Evolutionary conservation across 805 yeast species (phyloP), one percentile per base, ranked within the genome.

Genomic region (Starmerella floricola): DNA sequence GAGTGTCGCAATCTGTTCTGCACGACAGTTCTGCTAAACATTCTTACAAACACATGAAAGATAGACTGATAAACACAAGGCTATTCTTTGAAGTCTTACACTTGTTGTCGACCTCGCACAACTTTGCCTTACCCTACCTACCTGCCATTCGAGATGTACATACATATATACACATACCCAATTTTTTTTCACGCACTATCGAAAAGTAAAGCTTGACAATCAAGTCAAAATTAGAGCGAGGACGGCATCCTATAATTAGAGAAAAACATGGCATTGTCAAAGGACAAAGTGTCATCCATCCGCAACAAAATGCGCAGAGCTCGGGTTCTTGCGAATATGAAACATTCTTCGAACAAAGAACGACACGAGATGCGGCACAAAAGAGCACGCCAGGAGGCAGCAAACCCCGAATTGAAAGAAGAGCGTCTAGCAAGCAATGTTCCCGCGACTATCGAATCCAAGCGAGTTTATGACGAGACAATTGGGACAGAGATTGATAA

Each of bases 401-500:
- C 71, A 23, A 80, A 87, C 55, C 95, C 96, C 1, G 85, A 79
- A 51, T 63, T 84, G 45, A 81, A 74, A 57, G 84, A 76, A 42
- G 79, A 86, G 57, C 76, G 98, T 61, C 66, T 88, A 30, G 72
- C 74, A 4, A 76, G 71, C 42, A 85, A 86, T 59, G 74, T 81
- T 2, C 85, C 95, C 3, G 76, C 74, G 19, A 86, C 96, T 4
- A 74, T 85, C 39, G 96, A 86, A 53, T 69, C 74, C 41, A 82
- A 81, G 68, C 68, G 96, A 57, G 88, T 78, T 1, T 86, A 62
- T 52, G 96, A 86, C 59, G 95, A 87, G 60, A 82, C 95, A 1
- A 78, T 84, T 15, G 61, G 59, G 20, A 56, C 60, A 13, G 65
- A 60, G 34, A 52, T 62, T 5, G 72, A 69, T 36, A 71, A 66